phyloP scores from a whole-genome alignment of 2,329 filamentous ascomycete genomes.

The Dactylonectria estremocensis region DNA sequence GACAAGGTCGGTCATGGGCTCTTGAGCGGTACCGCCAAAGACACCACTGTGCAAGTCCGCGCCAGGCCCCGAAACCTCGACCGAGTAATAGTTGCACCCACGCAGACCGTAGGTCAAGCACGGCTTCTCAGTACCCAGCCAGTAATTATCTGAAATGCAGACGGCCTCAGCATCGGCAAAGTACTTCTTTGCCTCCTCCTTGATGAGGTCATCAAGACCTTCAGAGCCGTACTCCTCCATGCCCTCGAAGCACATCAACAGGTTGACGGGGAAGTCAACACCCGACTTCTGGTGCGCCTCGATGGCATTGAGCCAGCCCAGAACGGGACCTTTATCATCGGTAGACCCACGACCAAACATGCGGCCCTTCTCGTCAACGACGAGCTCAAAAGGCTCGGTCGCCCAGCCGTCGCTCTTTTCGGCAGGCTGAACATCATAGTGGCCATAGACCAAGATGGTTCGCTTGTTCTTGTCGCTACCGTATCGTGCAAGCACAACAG shows the following conservation, averaged over 20 bases:
- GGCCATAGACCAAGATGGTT: conserved; percentile 96
- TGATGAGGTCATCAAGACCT: conserved; percentile 94
- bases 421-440: conserved; percentile 98
- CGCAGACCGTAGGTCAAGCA: conserved; percentile 97
- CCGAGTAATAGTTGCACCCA: conserved; percentile 97
- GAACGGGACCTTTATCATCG: conserved; percentile 97
- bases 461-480: conserved; percentile 93
- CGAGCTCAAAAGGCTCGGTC: conserved; percentile 93
- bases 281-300: conserved; percentile 97
- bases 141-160: conserved; percentile 99
- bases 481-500: conserved; percentile 92
- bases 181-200: conserved; percentile 90
- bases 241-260: conserved; percentile 99
- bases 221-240: conserved; percentile 99
- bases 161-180: conserved; percentile 97
- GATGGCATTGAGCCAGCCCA: conserved; percentile 98
- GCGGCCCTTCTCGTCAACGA: conserved; percentile 88
- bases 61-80: conserved; percentile 91
- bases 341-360: conserved; percentile 98
- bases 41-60: conserved; percentile 97
- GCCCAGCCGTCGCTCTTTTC: conserved; percentile 95
- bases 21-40: conserved; percentile 95
- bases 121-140: conserved; percentile 98
- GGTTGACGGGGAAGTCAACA: conserved; percentile 95
- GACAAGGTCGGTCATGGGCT: conserved; percentile 97